These are phyloP conservation scores for Alternaria sp. DNA, from an alignment of 2,329 filamentous ascomycete genomes.

Conservation along the genomic window DNA sequence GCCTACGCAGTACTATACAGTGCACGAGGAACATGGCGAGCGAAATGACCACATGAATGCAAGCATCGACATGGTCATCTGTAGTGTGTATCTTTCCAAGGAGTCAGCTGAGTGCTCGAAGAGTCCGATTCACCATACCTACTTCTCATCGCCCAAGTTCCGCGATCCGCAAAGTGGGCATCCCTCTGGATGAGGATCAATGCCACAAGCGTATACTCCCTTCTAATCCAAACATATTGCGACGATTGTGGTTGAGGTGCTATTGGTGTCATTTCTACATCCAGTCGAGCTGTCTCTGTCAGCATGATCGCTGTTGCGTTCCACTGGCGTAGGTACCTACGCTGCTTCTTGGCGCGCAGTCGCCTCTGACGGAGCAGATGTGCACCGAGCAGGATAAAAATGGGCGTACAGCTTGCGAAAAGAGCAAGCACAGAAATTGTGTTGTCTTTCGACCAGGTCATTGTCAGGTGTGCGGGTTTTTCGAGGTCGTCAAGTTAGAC, in stretches of 20 bases:
- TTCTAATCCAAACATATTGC: neutral
- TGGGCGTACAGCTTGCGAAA: neutral
- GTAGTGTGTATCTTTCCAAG: neutral
- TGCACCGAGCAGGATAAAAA: neutral
- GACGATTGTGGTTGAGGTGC: rapidly evolving
- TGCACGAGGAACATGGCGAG: neutral
- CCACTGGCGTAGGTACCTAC: neutral
- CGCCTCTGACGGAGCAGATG: neutral
- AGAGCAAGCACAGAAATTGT: neutral
- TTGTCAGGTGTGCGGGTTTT: neutral
- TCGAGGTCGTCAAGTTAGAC: neutral
- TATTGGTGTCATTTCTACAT: rapidly evolving
- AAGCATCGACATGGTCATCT: neutral
- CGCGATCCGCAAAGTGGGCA: neutral
- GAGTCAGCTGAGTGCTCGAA: too few relatives aligned
- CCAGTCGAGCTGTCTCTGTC: neutral
- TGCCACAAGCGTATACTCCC: neutral
- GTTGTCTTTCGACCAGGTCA: neutral
- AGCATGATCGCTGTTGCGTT: neutral
- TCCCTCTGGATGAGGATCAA: neutral
- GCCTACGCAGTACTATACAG: too few relatives aligned
- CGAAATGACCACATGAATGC: neutral
- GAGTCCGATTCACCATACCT: neutral
- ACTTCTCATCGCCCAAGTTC: neutral
- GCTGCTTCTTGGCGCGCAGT: neutral